Base-by-base conservation (phyloP, 108 stramenopile species). In the Mediolabrus comicus region DNA sequence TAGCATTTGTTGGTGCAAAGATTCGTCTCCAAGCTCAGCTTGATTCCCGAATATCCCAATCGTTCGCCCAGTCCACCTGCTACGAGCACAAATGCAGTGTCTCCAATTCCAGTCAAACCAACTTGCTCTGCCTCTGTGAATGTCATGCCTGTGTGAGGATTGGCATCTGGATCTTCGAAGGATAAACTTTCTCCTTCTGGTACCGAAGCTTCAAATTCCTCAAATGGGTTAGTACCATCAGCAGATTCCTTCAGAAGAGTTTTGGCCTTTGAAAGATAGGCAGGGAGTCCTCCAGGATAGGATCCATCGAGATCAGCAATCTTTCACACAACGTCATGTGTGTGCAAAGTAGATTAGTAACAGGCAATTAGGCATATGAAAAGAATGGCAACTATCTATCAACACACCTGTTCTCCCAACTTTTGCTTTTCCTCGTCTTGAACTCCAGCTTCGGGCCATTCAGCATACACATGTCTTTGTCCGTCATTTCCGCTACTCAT, bases 61-160 rank as follows among this genome's bases (percentile, higher is more conserved):
- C 99, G 88, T 71, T 99, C 99, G 12, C 99, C 99, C 14, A 99
- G 77, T 12, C 99, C 99, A 27, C 99, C 99, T 8, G 95, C 95
- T 9, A 96, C 95, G 25, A 96, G 65, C 3, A 93, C 91, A 83
- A 96, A 92, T 3, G 77, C 91, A 25, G 79, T 85, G 60, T 80
- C 81, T 2, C 46, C 65, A 41, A 89, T 85, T 13, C 71, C 87
- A 22, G 82, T 72, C 27, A 92, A 56, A 29, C 92, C 95, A 7
- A 72, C 41, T 63, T 85, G 77, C 70, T 95, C 95, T n/a, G 89
- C 89, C 53, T 86, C 78, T 1, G 74, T 27, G 74, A 90, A 93
- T 3, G 88, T 88, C 98, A 80, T 97, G 22, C 97, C 96, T 12
- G 69, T 75, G 67, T 71, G 59, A 64, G 55, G 29, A 66, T 74